Evolutionary conservation across 805 yeast species (phyloP).

Genomic region (Monosporozyma siamensis): DNA sequence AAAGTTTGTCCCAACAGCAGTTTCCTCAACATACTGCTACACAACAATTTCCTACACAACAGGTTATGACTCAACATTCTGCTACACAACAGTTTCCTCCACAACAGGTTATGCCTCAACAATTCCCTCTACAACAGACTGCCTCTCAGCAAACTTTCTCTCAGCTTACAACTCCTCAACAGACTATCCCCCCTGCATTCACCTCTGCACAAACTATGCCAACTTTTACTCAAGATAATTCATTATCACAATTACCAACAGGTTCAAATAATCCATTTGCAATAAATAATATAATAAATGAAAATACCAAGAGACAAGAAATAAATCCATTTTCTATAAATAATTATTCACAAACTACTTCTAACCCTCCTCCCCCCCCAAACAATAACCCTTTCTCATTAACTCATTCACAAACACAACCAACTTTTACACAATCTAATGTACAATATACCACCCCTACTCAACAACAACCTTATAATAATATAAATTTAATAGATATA

Average conservation of each 20-base stretch:
- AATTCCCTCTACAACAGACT: too few relatives aligned
- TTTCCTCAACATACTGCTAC: constrained; percentile 10
- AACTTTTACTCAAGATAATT: neutral
- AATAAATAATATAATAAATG: constrained; percentile 17
- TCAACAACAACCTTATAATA: constrained; percentile 8
- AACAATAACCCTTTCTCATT: too few relatives aligned
- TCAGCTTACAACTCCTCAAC: neutral
- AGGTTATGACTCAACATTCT: neutral
- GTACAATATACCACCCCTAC: constrained; percentile 9
- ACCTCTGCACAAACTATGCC: constrained; percentile 5
- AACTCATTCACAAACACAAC: neutral
- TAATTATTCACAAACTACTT: neutral
- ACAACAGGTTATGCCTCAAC: neutral
- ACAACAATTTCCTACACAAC: constrained; percentile 4
- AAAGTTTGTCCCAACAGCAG: constrained; percentile 39
- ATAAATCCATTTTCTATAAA: constrained; percentile 4
- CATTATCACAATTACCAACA: constrained; percentile 15
- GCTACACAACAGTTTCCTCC: neutral
- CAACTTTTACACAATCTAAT: constrained; percentile 2
- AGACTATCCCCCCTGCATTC: neutral
- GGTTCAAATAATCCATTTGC: constrained; percentile 33
- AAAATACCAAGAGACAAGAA: neutral
- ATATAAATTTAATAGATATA: constrained; percentile 24
- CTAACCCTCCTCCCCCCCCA: too few relatives aligned
- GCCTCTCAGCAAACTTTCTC: neutral